Conservation (phyloP, 2,329 filamentous ascomycete species). For the Hymenoscyphus linearis region DNA sequence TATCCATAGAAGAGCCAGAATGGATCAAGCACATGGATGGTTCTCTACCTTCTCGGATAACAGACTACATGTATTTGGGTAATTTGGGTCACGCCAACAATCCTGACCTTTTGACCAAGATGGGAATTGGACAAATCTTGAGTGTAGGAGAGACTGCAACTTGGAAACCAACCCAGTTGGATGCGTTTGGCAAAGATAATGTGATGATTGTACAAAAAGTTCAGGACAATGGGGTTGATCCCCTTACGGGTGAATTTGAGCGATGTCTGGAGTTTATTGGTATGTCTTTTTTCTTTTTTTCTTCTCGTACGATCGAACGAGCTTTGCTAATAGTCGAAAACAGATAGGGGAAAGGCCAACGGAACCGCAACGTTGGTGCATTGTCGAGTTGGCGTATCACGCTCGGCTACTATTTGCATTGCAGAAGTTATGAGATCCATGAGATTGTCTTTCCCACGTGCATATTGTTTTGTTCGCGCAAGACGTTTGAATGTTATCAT, state of each 20-base stretch:
- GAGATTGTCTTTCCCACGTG: slow-evolving; percentile 77
- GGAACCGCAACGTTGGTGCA: slow-evolving; percentile 88
- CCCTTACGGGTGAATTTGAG: slow-evolving; percentile 78
- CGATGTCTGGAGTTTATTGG: slow-evolving; percentile 88
- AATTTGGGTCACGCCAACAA: slow-evolving; percentile 95
- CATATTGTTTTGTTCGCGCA: slow-evolving; percentile 94
- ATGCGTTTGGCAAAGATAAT: slow-evolving; percentile 72
- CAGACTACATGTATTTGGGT: slow-evolving; percentile 94
- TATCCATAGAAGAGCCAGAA: slow-evolving; percentile 57
- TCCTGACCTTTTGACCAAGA: slow-evolving; percentile 67
- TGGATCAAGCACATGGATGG: slow-evolving; percentile 87
- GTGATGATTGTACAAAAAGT: slow-evolving; percentile 77
- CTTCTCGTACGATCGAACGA: not conserved
- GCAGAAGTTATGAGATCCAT: slow-evolving; percentile 92
- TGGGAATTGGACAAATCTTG: slow-evolving; percentile 83
- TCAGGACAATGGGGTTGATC: slow-evolving; percentile 95
- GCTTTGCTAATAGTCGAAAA: slow-evolving; percentile 10
- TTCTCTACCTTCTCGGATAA: slow-evolving; percentile 79
- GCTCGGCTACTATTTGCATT: slow-evolving; percentile 95
- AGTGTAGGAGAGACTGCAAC: slow-evolving; percentile 86
- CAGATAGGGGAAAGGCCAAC: slow-evolving; percentile 72
- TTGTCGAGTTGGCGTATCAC: slow-evolving; percentile 90
- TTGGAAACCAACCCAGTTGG: slow-evolving; percentile 68
- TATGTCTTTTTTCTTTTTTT: slow-evolving; percentile 42
- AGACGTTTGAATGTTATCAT: slow-evolving; percentile 95